phyloP scores from a whole-genome alignment of 2,329 filamentous ascomycete species.

The Colletotrichum noveboracense region DNA sequence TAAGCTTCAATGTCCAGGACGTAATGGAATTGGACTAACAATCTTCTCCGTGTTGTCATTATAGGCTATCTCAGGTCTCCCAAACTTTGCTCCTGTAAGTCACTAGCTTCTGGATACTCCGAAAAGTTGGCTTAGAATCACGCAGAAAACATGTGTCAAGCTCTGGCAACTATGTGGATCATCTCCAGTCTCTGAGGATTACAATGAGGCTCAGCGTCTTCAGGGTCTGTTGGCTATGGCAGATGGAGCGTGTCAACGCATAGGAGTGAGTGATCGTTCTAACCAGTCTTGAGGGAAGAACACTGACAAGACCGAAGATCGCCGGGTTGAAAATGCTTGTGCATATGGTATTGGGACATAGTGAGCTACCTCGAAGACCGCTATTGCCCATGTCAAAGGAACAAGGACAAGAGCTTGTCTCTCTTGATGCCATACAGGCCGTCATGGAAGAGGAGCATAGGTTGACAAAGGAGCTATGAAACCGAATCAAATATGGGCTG shows the following conservation, averaged over 20 bases:
- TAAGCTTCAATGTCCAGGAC: fast-evolving
- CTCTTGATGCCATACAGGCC: neutral
- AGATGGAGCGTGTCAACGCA: neutral
- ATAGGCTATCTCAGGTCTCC: neutral
- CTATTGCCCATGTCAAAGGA: neutral
- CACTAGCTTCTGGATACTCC: neutral
- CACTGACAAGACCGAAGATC: neutral
- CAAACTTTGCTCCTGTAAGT: neutral
- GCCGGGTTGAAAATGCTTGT: neutral
- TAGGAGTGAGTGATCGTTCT: neutral
- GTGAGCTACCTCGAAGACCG: neutral
- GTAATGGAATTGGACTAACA: neutral
- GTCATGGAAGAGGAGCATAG: neutral
- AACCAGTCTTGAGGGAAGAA: neutral
- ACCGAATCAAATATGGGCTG: fast-evolving
- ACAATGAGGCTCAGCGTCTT: neutral
- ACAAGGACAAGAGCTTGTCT: neutral
- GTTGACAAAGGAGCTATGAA: neutral
- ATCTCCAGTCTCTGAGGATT: neutral
- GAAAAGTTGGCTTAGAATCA: neutral
- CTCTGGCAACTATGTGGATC: neutral
- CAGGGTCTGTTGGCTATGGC: neutral
- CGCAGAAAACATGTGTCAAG: neutral
- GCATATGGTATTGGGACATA: neutral
- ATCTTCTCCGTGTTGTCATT: neutral